Base-by-base conservation (phyloP, 768 basidiomycete species). In the Mycena galericulata region DNA sequence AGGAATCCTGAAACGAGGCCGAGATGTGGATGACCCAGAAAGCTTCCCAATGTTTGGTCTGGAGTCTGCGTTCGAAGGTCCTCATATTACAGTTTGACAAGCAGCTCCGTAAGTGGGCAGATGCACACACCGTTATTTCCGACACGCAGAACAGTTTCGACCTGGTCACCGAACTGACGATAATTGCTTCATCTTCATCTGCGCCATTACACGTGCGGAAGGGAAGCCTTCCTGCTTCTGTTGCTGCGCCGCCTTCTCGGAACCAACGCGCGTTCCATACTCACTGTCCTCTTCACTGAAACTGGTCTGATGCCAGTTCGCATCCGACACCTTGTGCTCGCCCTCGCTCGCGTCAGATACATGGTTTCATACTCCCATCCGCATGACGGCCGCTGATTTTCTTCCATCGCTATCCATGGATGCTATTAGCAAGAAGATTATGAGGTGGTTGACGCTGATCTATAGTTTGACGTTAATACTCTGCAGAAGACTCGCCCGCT, bases 91-190 rank as follows among this genome's bases (percentile, higher is more conserved):
- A 73, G 1, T 72, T 75, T 14, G 62, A 75, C 49, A 69, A 14
- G 56, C n/a, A n/a, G n/a, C n/a, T 75, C 1, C 67, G 61, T 9
- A 46, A 40, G 17, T 75, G 69, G 71, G 57, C 65, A 2, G 75
- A 75, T 12, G 55, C 30, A 2, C 15, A 45, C 1, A 41, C 49
- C 18, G 34, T 75, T 0, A 18, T 81, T 7, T 78, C 78, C 1
- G 54, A 50, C 7, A 74, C 75, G 1, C 80, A 81, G 64, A 80
- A 76, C 62, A 77, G 80, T 0, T 81, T 80, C 55, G 79, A 1
- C 34, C 49, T 9, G 68, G 67, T 1, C 70, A 65, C 26, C 72
- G 76, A 0, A 79, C 78, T 10, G 72, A 74, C 54, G 72, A 79
- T 65, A 79, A 79, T 67, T 64, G 58, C 24, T 75, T 72, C 45